phyloP scores from a whole-genome alignment of 768 basidiomycete genomes.

The Lanmaoa rubissima region DNA sequence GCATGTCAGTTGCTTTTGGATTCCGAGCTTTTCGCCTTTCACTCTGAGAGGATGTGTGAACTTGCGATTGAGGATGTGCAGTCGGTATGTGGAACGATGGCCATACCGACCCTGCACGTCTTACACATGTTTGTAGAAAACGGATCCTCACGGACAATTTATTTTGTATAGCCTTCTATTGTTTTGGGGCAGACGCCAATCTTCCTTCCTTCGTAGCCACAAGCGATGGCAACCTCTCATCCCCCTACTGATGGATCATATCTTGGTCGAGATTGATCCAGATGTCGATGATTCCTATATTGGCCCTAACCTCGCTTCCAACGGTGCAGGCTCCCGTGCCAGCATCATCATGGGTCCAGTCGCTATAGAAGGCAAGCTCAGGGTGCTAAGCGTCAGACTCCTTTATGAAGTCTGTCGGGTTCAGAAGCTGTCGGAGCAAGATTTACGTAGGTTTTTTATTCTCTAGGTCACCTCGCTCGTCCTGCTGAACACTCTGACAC shows the following conservation, averaged over 20 bases:
- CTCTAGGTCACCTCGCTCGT: neutral
- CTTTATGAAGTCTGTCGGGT: constrained; percentile 94
- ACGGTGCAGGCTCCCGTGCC: constrained; percentile 28
- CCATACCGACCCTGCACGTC: neutral
- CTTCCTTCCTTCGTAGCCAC: constrained; percentile 71
- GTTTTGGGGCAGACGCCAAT: constrained; percentile 65
- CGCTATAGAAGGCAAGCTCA: constrained; percentile 82
- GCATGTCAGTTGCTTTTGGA: constrained; percentile 74
- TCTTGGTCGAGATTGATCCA: constrained; percentile 77
- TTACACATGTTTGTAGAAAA: constrained; percentile 49
- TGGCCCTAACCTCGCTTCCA: constrained; percentile 35
- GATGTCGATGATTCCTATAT: constrained; percentile 64
- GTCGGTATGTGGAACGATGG: constrained; percentile 44
- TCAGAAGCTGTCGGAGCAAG: constrained; percentile 74
- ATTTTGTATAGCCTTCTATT: constrained; percentile 79
- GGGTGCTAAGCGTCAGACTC: constrained; percentile 66
- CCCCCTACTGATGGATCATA: constrained; percentile 82
- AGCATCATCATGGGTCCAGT: constrained; percentile 46
- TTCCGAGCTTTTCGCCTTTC: constrained; percentile 86
- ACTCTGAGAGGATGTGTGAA: constrained; percentile 90
- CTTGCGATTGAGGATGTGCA: constrained; percentile 67
- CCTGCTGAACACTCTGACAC: constrained; percentile 5
- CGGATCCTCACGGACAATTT: constrained; percentile 81
- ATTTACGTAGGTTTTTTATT: constrained; percentile 61
- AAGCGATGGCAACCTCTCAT: constrained; percentile 82